Evolutionary conservation across 345 rosid genomes (phyloP).

Genomic region (Pistacia atlantica): DNA sequence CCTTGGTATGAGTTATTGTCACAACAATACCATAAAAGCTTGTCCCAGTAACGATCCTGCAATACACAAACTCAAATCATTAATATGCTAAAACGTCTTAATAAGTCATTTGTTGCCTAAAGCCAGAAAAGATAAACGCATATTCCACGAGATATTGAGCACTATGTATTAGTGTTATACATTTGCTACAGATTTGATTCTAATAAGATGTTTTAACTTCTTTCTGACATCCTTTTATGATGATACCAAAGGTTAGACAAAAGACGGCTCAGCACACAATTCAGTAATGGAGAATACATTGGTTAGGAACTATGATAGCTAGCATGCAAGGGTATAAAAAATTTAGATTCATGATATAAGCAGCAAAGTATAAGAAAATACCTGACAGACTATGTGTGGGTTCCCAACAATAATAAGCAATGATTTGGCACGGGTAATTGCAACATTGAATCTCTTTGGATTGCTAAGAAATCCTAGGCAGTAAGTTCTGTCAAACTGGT

Average conservation of each 20-base stretch:
- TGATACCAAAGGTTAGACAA: neutral
- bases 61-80: neutral
- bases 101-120: too few relatives aligned
- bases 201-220: neutral
- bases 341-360: neutral
- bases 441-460: constrained; percentile 63
- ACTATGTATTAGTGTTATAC: neutral
- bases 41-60: constrained; percentile 56
- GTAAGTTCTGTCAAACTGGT: constrained; percentile 43
- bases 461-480: constrained; percentile 58
- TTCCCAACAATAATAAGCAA: constrained; percentile 56
- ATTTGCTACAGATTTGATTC: neutral
- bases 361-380: constrained; percentile 14
- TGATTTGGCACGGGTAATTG: constrained; percentile 54
- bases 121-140: neutral
- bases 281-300: neutral
- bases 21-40: constrained; percentile 47
- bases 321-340: neutral
- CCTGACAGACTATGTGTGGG: constrained; percentile 59
- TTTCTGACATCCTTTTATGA: neutral
- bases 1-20: constrained; percentile 53
- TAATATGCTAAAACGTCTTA: neutral
- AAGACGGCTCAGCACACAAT: neutral
- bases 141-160: neutral
- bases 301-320: neutral